Evolutionary conservation across 2,329 filamentous ascomycete species (phyloP).

Genomic region (Colletotrichum liaoningense): DNA sequence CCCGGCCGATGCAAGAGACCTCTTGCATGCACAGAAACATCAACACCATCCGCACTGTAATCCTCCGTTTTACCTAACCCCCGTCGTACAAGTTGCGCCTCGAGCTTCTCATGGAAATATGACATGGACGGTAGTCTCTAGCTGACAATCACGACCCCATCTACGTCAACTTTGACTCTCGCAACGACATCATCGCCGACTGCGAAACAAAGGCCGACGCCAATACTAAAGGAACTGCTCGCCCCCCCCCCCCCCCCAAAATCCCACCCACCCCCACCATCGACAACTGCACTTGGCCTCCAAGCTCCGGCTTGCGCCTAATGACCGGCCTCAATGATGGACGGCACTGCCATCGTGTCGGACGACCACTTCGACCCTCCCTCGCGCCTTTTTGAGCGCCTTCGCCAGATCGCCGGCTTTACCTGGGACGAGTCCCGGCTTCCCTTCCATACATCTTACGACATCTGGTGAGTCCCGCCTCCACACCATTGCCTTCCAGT

Average conservation of each 20-base stretch:
- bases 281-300: constrained; percentile 29
- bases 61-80: not conserved
- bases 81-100: not conserved
- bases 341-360: constrained; percentile 59
- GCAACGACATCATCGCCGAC: constrained; percentile 6
- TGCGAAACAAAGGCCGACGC: not conserved
- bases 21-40: not conserved
- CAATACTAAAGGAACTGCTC: not conserved
- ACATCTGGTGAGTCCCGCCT: constrained; percentile 76
- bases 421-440: constrained; percentile 76
- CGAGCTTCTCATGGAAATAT: constrained; percentile 6
- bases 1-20: not conserved
- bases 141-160: constrained; percentile 8
- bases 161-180: not conserved
- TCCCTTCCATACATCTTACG: constrained; percentile 78
- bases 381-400: constrained; percentile 76
- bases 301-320: constrained; percentile 37
- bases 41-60: constrained; percentile 5
- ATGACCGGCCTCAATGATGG: constrained; percentile 56
- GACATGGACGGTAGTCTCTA: constrained; percentile 28
- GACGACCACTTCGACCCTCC: constrained; percentile 73
- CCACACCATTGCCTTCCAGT: not conserved
- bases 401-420: constrained; percentile 79
- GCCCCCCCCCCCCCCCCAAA: not conserved
- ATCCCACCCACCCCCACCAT: constrained; percentile 37